These are phyloP conservation scores for Medicago arabica DNA, from an alignment of 306 rosid species.

Conservation along the genomic window DNA sequence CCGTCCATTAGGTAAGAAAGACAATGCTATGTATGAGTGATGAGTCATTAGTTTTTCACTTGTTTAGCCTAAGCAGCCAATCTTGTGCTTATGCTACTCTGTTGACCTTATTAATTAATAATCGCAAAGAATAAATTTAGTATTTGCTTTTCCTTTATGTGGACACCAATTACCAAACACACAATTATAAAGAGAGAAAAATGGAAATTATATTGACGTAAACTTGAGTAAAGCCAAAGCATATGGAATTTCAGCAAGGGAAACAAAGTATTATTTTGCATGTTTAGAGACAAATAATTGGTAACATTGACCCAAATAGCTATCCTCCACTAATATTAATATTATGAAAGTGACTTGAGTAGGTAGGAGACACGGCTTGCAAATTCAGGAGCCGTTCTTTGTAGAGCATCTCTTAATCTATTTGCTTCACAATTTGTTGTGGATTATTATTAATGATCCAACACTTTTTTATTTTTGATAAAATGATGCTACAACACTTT, in stretches of 20 bases:
- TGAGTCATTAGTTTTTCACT: not conserved
- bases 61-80: conserved; percentile 27
- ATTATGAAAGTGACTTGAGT: conserved; percentile 43
- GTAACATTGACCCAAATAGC: conserved; percentile 13
- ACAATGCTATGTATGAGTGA: conserved; percentile 24
- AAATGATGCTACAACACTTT: not conserved
- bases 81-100: conserved; percentile 33
- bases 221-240: conserved; percentile 37
- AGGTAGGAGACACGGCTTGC: conserved; percentile 28
- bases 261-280: conserved; percentile 18
- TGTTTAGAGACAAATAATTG: conserved; percentile 42
- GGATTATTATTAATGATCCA: not conserved
- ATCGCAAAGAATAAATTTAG: conserved; percentile 15
- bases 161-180: conserved; percentile 39
- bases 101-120: conserved; percentile 38
- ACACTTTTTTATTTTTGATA: not conserved
- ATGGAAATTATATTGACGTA: conserved; percentile 32
- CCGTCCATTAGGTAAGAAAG: conserved; percentile 50
- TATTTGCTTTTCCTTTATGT: conserved; percentile 33
- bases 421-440: not conserved
- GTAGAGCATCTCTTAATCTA: conserved; percentile 25
- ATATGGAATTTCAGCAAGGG: conserved; percentile 25
- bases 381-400: conserved; percentile 26
- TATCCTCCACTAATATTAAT: conserved; percentile 31
- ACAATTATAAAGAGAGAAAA: conserved; percentile 33